Evolutionary conservation across 129 eudicot genomes (phyloP).

Genomic region (Lonicera japonica): DNA sequence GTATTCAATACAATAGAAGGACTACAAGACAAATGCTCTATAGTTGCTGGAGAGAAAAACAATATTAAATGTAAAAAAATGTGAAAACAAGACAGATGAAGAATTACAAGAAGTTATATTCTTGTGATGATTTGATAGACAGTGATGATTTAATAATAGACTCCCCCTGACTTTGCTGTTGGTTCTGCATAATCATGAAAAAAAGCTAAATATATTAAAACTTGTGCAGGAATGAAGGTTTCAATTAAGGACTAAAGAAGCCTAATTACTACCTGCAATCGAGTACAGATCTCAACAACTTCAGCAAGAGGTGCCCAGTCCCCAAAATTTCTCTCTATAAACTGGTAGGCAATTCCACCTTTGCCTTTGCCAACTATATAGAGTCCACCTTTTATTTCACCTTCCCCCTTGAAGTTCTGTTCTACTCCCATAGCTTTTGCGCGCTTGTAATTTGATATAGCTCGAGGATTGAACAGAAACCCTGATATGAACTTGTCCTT

Average conservation of each 20-base stretch:
- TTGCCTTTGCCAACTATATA: conserved; percentile 68
- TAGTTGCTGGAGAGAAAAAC: background rate
- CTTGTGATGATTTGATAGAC: conserved; percentile 9
- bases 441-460: conserved; percentile 67
- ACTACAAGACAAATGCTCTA: conserved; percentile 3
- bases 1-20: background rate
- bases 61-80: background rate
- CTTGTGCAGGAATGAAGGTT: conserved; percentile 2
- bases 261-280: conserved; percentile 41
- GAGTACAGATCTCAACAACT: conserved; percentile 56
- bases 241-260: conserved; percentile 1
- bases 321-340: conserved; percentile 73
- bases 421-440: conserved; percentile 66
- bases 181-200: conserved; percentile 35
- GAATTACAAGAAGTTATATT: conserved; percentile 3
- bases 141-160: conserved; percentile 18
- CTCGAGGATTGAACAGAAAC: conserved; percentile 74
- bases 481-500: conserved; percentile 87
- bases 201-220: conserved; percentile 2
- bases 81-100: background rate
- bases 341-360: conserved; percentile 79
- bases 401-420: conserved; percentile 71
- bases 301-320: conserved; percentile 88
- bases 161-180: conserved; percentile 30
- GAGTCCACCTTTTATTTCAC: conserved; percentile 86